Base-by-base conservation (phyloP, 2,329 filamentous ascomycete genomes). In the Exophiala dermatitidis region DNA sequence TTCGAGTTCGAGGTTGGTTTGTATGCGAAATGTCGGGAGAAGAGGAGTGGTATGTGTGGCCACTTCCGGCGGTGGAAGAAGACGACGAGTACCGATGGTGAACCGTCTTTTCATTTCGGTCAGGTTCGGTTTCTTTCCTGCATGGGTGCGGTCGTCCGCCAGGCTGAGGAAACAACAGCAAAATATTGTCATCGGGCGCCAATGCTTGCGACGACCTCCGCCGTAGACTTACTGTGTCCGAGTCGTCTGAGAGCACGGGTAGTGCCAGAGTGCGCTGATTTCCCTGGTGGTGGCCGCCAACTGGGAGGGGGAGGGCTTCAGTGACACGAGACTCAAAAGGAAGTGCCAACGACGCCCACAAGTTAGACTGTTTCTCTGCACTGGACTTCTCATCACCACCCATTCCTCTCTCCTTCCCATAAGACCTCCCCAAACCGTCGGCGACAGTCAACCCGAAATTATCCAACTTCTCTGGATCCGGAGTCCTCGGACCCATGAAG, bases 151-250 rank as follows among this genome's bases (percentile, higher is more conserved):
- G 42, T 33, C 42, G 46, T 6, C 51, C 53, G 5, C 50, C 55
- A 30, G 51, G 54, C 34, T 46, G 37, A 45, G 58, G 50, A 30
- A 58, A 60, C 19, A 62, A 47, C n/a, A 59, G 34, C 10, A 57
- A 33, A 12, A 60, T 57, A 34, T 60, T 60, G 52, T 61, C 60
- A n/a, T 59, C 57, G 10, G 48, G 36, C 10, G 60, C 34, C 8
- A 62, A 54, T 28, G 54, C 48, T 34, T 59, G 56, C 10, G 60
- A 60, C n/a, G 58, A 60, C 32, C 53, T 53, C 30, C 60, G 49
- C 10, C 58, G 52, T 40, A 61, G 36, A 38, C 57, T 59, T 28
- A 47, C 29, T 34, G 44, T 36, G 28, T 62, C 58, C 5, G 40
- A 26, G 33, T 59, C 56, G 19, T 53, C 49, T 19, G 19, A 19